These are phyloP conservation scores for Agrostemma githago DNA, from an alignment of 148 eudicot genomes.

Conservation along the genomic window DNA sequence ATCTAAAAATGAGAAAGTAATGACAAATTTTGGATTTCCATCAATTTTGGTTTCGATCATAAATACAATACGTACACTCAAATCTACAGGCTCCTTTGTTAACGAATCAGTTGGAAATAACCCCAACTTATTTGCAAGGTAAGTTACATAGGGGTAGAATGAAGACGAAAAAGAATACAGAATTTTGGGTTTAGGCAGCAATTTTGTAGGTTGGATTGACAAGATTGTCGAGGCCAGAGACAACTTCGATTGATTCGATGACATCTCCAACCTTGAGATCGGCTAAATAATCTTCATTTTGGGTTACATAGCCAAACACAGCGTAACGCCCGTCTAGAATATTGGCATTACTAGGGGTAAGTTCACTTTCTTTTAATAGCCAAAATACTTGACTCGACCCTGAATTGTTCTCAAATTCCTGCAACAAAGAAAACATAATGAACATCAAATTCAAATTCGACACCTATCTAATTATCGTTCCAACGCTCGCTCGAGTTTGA, in stretches of 20 bases:
- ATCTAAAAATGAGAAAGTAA: too few species aligned
- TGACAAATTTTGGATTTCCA: too few species aligned
- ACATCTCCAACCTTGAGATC: conserved; percentile 97
- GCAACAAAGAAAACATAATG: conserved; percentile 19
- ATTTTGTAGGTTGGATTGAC: conserved; percentile 94
- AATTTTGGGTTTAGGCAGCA: conserved; percentile 64
- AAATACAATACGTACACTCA: conserved; percentile 16
- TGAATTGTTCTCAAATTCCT: conserved; percentile 92
- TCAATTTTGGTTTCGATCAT: too few species aligned
- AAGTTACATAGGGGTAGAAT: neutral
- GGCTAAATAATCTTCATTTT: conserved; percentile 80
- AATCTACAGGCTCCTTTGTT: neutral
- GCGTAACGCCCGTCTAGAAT: conserved; percentile 93
- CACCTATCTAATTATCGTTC: too few species aligned
- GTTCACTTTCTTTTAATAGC: conserved; percentile 94
- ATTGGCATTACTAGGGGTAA: conserved; percentile 96
- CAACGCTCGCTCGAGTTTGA: neutral
- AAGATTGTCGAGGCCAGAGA: conserved; percentile 84
- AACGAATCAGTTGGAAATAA: conserved; percentile 13
- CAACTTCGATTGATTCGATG: conserved; percentile 80
- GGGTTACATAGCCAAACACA: conserved; percentile 87
- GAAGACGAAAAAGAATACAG: conserved; percentile 4
- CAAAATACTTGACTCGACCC: conserved; percentile 96
- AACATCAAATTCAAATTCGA: neutral
- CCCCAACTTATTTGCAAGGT: conserved; percentile 12